Percentiles rank a stretch among this genome's conserved stretches.
Evolutionary conservation across 1,284 basidiomycete species (phyloP).

Genomic region (Golubevia pallescens): DNA sequence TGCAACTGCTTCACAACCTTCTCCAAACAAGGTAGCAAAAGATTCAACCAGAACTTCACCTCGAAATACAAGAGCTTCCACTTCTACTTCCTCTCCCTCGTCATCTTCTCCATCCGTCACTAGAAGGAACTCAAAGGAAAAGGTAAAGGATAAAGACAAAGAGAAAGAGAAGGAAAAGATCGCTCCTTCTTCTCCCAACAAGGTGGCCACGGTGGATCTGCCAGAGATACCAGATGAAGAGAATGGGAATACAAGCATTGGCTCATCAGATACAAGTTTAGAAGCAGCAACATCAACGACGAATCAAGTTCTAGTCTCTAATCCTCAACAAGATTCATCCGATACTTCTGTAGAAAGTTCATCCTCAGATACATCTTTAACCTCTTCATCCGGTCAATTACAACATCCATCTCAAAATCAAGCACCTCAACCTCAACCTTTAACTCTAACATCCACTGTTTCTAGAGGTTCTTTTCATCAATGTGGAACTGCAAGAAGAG

Average conservation of each 20-base stretch:
- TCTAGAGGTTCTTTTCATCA: conserved; percentile 56
- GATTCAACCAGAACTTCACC: not conserved
- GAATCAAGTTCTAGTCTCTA: too few relatives aligned
- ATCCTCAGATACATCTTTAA: not conserved
- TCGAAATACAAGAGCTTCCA: not conserved
- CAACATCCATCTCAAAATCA: not conserved
- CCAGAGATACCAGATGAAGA: not conserved
- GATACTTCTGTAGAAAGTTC: too few relatives aligned
- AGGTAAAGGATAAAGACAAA: too few relatives aligned
- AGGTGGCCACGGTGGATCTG: not conserved
- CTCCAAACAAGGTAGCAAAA: not conserved
- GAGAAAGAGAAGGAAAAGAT: too few relatives aligned
- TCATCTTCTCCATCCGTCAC: not conserved
- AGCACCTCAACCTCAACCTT: not conserved
- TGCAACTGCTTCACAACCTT: not conserved
- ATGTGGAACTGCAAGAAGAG: conserved; percentile 57
- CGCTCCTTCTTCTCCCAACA: not conserved
- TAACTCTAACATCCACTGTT: conserved; percentile 42
- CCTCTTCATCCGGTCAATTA: not conserved
- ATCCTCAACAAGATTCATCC: too few relatives aligned
- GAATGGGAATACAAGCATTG: too few relatives aligned
- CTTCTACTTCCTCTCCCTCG: not conserved
- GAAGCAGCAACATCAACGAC: too few relatives aligned
- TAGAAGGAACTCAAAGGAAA: not conserved
- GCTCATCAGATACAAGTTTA: too few relatives aligned